phyloP scores from a whole-genome alignment of 2,329 filamentous ascomycete species.

The Aspergillus neotritici region DNA sequence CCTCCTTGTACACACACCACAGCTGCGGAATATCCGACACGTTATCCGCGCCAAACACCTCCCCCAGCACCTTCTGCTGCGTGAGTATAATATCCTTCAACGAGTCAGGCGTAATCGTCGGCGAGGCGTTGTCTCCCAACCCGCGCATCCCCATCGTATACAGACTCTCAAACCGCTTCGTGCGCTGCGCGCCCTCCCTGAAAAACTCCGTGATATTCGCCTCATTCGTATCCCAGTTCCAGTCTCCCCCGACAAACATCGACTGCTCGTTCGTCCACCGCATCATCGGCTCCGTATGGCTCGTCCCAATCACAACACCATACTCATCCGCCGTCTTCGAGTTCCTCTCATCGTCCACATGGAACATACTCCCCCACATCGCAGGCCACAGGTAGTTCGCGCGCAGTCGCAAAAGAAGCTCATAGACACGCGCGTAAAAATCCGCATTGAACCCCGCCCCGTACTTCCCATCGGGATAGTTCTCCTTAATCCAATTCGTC shows the following conservation, averaged over 20 bases:
- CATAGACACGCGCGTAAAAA: constrained; percentile 65
- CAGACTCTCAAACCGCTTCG: constrained; percentile 60
- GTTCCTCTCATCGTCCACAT: constrained; percentile 65
- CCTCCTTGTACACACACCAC: constrained; percentile 71
- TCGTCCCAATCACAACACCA: constrained; percentile 66
- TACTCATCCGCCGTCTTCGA: constrained; percentile 67
- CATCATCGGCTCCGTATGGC: constrained; percentile 68
- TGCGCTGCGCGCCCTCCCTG: constrained; percentile 58
- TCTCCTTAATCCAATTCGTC: constrained; percentile 60
- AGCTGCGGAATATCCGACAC: constrained; percentile 57
- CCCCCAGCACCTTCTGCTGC: constrained; percentile 54
- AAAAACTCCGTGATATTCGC: constrained; percentile 64
- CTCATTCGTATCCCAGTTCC: constrained; percentile 67
- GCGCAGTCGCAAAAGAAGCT: constrained; percentile 62
- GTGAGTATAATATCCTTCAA: constrained; percentile 57
- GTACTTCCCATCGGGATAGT: constrained; percentile 44
- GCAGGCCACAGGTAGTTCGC: constrained; percentile 74
- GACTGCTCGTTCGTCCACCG: constrained; percentile 45
- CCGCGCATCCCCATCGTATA: constrained; percentile 67
- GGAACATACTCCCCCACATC: constrained; percentile 66
- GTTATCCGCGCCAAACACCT: constrained; percentile 49
- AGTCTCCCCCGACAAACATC: constrained; percentile 48
- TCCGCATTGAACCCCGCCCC: constrained; percentile 48
- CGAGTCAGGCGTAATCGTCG: constrained; percentile 47
- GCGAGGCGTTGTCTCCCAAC: constrained; percentile 56